Conservation (phyloP, 75 land plant genomes). For the Pinus taeda region DNA sequence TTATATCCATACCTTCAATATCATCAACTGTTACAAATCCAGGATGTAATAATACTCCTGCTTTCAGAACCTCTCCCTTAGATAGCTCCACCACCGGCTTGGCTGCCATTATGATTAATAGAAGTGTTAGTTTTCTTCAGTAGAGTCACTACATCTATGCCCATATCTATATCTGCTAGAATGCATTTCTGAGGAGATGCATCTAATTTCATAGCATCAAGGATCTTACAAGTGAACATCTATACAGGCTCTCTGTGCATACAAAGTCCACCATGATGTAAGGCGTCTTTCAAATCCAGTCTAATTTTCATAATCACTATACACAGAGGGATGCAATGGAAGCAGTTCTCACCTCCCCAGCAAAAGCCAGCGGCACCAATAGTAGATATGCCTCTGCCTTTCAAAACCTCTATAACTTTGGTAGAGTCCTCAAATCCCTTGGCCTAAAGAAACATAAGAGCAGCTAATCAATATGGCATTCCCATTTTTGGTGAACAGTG, state of each 20-base stretch:
- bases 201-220: too few relatives aligned
- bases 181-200: background rate
- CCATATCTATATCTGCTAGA: background rate
- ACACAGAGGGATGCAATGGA: background rate
- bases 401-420: conserved; percentile 47
- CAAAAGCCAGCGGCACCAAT: conserved; percentile 84
- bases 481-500: background rate
- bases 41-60: conserved; percentile 73
- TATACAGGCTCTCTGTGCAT: background rate
- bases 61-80: conserved; percentile 24
- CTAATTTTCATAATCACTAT: background rate
- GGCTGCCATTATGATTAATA: conserved; percentile 20
- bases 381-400: conserved; percentile 42
- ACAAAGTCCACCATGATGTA: background rate
- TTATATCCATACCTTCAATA: conserved; percentile 30
- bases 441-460: conserved; percentile 24
- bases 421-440: conserved; percentile 64
- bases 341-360: conserved; percentile 70
- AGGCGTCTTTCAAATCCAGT: background rate
- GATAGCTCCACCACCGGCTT: conserved; percentile 46
- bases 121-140: background rate
- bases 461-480: background rate
- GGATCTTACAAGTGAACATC: too few relatives aligned
- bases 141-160: background rate
- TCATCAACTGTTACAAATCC: conserved; percentile 46